Evolutionary conservation across 2,329 filamentous ascomycete genomes (phyloP).

Genomic region (Colletotrichum sp.): DNA sequence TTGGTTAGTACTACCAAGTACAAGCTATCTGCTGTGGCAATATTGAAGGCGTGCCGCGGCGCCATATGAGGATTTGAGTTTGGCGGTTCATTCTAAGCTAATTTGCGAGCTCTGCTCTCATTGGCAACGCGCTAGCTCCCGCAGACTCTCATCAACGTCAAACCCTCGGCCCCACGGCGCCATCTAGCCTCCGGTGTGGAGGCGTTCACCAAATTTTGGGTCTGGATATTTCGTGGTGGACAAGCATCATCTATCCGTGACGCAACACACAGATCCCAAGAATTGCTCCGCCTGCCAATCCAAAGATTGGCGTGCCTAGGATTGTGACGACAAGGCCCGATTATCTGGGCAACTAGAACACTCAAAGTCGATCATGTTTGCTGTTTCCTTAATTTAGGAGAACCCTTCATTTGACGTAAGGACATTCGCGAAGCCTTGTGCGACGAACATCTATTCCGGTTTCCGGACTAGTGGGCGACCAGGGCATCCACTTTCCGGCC

Average conservation of each 20-base stretch:
- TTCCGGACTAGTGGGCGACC: neutral
- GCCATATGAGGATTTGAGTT: neutral
- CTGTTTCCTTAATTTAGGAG: neutral
- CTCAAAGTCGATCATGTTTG: neutral
- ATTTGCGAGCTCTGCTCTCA: neutral
- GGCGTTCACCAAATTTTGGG: neutral
- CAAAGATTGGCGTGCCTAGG: neutral
- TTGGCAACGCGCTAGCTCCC: conserved; percentile 1
- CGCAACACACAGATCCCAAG: neutral
- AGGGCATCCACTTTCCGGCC: neutral
- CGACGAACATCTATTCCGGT: neutral
- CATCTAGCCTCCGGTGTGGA: conserved; percentile 3
- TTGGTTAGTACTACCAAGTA: neutral
- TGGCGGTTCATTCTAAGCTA: neutral
- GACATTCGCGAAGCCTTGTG: neutral
- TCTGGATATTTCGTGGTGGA: neutral
- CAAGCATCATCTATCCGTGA: conserved; percentile 1
- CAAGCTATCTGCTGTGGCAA: neutral
- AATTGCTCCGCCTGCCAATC: neutral
- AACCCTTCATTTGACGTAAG: neutral
- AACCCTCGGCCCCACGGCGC: conserved; percentile 11
- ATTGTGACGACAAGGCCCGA: neutral
- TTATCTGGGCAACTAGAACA: neutral
- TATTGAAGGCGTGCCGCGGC: neutral
- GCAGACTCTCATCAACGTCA: conserved; percentile 5